Conservation (phyloP, 148 eudicot genomes). For the Heliosperma pusillum region DNA sequence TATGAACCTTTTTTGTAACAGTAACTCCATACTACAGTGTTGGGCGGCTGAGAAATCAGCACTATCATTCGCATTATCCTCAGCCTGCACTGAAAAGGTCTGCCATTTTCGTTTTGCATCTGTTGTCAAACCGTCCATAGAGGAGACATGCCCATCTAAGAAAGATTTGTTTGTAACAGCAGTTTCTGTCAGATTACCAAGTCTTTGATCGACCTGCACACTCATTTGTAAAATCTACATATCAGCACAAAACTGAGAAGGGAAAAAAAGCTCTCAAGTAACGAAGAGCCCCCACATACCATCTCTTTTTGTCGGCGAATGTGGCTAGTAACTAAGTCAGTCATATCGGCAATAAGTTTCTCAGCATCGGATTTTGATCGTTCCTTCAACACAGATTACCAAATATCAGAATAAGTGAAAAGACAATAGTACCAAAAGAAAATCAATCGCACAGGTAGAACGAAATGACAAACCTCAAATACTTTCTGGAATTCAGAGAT, state of each 20-base stretch:
- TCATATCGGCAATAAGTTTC: slow-evolving; percentile 85
- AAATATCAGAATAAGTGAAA: slow-evolving; percentile 1
- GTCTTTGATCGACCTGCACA: slow-evolving; percentile 70
- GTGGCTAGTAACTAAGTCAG: slow-evolving; percentile 60
- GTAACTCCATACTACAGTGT: slow-evolving; percentile 89
- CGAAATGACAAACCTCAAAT: slow-evolving; percentile 50
- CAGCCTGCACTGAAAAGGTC: slow-evolving; percentile 63
- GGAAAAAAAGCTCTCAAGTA: neutral
- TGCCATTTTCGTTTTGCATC: slow-evolving; percentile 96
- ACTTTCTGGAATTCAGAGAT: slow-evolving; percentile 73
- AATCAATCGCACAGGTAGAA: neutral
- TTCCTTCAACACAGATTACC: slow-evolving; percentile 42
- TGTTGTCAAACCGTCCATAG: slow-evolving; percentile 62
- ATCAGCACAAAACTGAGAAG: neutral
- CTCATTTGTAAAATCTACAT: neutral
- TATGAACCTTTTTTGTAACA: slow-evolving; percentile 69
- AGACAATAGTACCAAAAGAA: neutral
- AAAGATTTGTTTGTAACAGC: slow-evolving; percentile 53
- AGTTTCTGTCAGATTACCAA: slow-evolving; percentile 52
- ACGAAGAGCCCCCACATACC: slow-evolving; percentile 36
- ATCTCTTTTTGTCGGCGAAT: slow-evolving; percentile 73
- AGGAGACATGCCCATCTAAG: slow-evolving; percentile 73
- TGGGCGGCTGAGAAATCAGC: slow-evolving; percentile 90
- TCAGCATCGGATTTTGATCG: slow-evolving; percentile 72
- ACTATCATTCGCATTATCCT: slow-evolving; percentile 52